Evolutionary conservation across 2,329 filamentous ascomycete species (phyloP).

Genomic region (Trichoderma brevicompactum): DNA sequence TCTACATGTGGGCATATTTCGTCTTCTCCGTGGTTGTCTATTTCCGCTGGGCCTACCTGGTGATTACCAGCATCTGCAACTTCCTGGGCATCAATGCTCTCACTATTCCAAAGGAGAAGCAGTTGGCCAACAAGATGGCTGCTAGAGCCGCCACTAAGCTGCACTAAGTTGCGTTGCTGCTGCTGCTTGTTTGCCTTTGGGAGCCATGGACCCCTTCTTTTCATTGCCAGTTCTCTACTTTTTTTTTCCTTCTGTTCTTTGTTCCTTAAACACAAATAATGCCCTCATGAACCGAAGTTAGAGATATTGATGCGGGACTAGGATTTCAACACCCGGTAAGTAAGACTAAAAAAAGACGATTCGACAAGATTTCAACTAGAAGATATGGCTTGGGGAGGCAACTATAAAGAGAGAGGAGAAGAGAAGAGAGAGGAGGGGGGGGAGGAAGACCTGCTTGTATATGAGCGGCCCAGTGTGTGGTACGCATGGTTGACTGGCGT

Average conservation of each 20-base stretch:
- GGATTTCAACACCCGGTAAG: conserved; percentile 10
- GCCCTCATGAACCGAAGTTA: conserved; percentile 19
- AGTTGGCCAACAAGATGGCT: conserved; percentile 55
- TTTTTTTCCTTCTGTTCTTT: conserved; percentile 3
- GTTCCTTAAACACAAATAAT: conserved; percentile 16
- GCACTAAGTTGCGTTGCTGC: conserved; percentile 34
- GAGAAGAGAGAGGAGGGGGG: too few relatives aligned
- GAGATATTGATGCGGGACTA: conserved; percentile 9
- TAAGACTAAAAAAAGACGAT: conserved; percentile 10
- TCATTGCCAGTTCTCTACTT: conserved; percentile 6
- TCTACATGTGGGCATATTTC: conserved; percentile 85
- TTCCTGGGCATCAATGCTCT: conserved; percentile 94
- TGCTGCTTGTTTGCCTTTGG: background rate
- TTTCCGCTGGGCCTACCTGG: conserved; percentile 88
- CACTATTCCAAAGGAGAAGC: conserved; percentile 74
- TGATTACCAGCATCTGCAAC: conserved; percentile 87
- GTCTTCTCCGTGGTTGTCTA: conserved; percentile 84
- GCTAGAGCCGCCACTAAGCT: conserved; percentile 45
- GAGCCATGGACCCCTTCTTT: background rate
- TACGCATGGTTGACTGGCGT: conserved; percentile 26
- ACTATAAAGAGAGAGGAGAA: conserved; percentile 2
- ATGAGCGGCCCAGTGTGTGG: conserved; percentile 11
- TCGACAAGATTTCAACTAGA: conserved; percentile 17
- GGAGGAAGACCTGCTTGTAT: conserved; percentile 17
- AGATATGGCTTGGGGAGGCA: conserved; percentile 8